A percentile compares a stretch with the other conserved stretches of the same genome.
phyloP scores from a whole-genome alignment of 192 early-diverging fungal species.

The Chytriomyces confervae region DNA sequence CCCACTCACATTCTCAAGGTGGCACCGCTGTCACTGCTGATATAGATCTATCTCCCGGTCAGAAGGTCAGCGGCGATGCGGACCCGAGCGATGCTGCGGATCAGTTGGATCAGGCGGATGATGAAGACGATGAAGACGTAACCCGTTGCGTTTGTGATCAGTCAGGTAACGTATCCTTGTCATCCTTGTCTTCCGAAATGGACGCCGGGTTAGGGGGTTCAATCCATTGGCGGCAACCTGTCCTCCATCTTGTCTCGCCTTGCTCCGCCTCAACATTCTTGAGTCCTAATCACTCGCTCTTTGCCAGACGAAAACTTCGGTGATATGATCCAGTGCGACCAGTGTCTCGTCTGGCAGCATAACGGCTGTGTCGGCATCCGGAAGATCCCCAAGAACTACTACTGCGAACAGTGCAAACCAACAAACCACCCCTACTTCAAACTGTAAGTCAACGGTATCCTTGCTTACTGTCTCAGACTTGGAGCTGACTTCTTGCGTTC shows the following conservation, averaged over 20 bases:
- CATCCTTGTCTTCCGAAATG: neutral
- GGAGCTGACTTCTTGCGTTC: neutral
- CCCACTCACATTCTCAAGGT: neutral
- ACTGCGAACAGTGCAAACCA: conserved; percentile 90
- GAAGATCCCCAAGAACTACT: conserved; percentile 88
- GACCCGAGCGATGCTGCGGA: neutral
- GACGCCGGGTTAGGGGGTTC: too few relatives aligned
- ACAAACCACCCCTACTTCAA: conserved; percentile 72
- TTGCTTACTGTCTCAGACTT: neutral
- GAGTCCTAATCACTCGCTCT: neutral
- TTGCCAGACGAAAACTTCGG: conserved; percentile 37
- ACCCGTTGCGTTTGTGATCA: conserved; percentile 17
- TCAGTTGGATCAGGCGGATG: neutral
- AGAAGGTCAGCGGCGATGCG: neutral
- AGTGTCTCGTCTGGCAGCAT: conserved; percentile 94
- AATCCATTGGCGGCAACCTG: too few relatives aligned
- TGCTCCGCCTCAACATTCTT: neutral
- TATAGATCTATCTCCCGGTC: neutral
- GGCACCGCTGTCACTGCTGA: neutral
- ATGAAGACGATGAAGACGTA: neutral
- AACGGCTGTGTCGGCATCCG: conserved; percentile 87
- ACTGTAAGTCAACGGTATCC: conserved; percentile 28
- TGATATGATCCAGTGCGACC: conserved; percentile 91
- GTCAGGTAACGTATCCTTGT: neutral
- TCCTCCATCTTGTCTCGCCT: neutral